Base-by-base conservation (phyloP, 2,329 filamentous ascomycete genomes). In the Bimuria novae-zelandiae region DNA sequence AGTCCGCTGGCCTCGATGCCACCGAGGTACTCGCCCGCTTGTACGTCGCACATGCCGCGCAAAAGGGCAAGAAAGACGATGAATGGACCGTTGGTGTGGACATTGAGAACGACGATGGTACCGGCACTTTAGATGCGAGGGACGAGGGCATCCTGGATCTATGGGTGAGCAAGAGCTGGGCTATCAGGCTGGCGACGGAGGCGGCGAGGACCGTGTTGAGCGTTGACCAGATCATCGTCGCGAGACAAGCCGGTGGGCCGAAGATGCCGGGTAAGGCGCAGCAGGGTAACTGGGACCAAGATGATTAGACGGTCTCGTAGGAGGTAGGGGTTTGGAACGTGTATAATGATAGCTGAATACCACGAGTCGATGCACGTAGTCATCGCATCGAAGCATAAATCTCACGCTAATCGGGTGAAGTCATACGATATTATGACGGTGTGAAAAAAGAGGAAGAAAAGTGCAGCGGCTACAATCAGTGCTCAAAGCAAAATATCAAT, bases 221-320 rank as follows among this genome's bases (percentile, higher is more conserved):
- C 42, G 94, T 99, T 33, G 94, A 99, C 77, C 95, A 99, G 79
- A 99, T 99, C 71, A 99, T 99, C 72, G 94, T 99, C 52, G 92
- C 95, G 59, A 87, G 93, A 78, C 94, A 97, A 79, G 94, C 95
- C 42, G 94, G 94, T 71, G 94, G 94, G 32, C 94, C 95, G 19
- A 99, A 99, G 83, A 93, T 93, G 51, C 94, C 94, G 25, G 92
- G 89, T 41, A 94, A 92, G 63, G 97, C 97, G 78, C 68, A 72
- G 58, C 65, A 69, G 59, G 89, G 92, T 40, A 85, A 85, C 70
- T 87, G 86, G 86, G 86, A 88, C 73, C 84, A 88, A 68, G 86
- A 89, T 69, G 70, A 70, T 51, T 69, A 69, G 51, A 47, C 1
- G 36, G 27, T 0, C 23, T n/a, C 5, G 16, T 40, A 32, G 35